phyloP scores from a whole-genome alignment of 2,329 filamentous ascomycete genomes.

The Verruconis gallopava region DNA sequence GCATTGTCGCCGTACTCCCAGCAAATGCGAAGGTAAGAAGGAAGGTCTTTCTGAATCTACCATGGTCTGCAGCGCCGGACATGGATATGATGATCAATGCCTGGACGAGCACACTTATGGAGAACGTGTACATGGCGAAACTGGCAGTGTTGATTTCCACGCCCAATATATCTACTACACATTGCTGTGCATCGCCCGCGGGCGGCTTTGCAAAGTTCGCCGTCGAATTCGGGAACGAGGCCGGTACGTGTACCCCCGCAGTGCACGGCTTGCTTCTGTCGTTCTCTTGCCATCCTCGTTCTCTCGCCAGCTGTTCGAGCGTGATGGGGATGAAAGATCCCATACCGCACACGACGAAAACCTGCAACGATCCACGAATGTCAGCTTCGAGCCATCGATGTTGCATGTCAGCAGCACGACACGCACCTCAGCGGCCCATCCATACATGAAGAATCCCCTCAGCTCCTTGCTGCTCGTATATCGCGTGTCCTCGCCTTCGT shows the following conservation, averaged over 20 bases:
- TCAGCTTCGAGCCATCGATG: constrained; percentile 3
- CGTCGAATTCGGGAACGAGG: constrained; percentile 8
- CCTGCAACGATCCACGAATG: constrained; percentile 31
- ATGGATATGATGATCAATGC: constrained; percentile 88
- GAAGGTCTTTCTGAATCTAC: constrained; percentile 72
- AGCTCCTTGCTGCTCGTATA: constrained; percentile 80
- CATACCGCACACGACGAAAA: constrained; percentile 84
- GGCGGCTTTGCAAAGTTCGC: constrained; percentile 10
- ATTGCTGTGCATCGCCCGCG: constrained; percentile 42
- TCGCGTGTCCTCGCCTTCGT: constrained; percentile 76
- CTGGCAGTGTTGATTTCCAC: constrained; percentile 87
- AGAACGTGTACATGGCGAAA: constrained; percentile 98
- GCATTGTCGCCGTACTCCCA: constrained; percentile 74
- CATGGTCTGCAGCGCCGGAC: constrained; percentile 90
- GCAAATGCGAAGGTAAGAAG: constrained; percentile 73
- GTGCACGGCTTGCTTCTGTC: constrained; percentile 67
- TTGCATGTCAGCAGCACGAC: constrained; percentile 7
- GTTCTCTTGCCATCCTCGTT: constrained; percentile 74
- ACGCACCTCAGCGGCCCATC: constrained; percentile 69
- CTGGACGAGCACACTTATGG: constrained; percentile 78
- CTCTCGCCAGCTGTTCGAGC: constrained; percentile 82
- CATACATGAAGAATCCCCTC: constrained; percentile 89
- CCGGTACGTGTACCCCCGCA: constrained; percentile 28
- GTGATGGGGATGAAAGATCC: constrained; percentile 92
- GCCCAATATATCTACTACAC: constrained; percentile 70